Evolutionary conservation across 805 yeast species (phyloP), one percentile per base, ranked within the genome.

Genomic region (Metschnikowia reukaufii): DNA sequence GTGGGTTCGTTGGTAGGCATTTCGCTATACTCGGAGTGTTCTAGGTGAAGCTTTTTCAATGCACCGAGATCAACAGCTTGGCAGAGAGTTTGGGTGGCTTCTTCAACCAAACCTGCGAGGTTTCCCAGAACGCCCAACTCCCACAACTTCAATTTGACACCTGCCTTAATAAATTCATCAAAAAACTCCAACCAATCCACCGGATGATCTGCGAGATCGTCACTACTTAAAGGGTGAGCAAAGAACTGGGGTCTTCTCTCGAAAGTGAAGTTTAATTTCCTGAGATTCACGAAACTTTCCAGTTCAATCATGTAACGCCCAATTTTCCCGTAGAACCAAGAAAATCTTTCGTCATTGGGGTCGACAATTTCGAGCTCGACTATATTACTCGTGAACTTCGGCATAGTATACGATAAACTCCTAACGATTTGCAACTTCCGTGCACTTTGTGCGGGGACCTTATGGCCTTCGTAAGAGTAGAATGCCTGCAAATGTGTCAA

Each of bases 111-210:
- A 32, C 15, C 7, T 8, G 7, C 7, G 17, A 32, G 8, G 8
- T 32, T n/a, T 13, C 67, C 67, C 37, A 62, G 64, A 1, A 64
- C 39, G 2, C 48, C 55, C n/a, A 62, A 49, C 1, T 39, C 19
- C 8, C 19, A n/a, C 17, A 60, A 29, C 12, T 27, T 12, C 15
- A 59, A 40, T 21, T 35, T 16, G 3, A 31, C 34, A 4, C 31
- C 39, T 5, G 30, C 17, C 4, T 31, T 36, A 2, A 33, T 36
- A 17, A 55, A 42, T 3, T 30, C 47, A 6, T 40, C n/a, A 29
- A 63, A 55, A 39, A 64, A 56, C 17, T 40, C 32, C 15, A 55
- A 34, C 66, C 66, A 64, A 6, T 47, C 32, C 1, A 62, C 15
- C n/a, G 9, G 17, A 12, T 15, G 17, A 15, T 12, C 8, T 32